Evolutionary conservation across 177 flowering plant genomes (phyloP).

Genomic region (Vitis hybrid): DNA sequence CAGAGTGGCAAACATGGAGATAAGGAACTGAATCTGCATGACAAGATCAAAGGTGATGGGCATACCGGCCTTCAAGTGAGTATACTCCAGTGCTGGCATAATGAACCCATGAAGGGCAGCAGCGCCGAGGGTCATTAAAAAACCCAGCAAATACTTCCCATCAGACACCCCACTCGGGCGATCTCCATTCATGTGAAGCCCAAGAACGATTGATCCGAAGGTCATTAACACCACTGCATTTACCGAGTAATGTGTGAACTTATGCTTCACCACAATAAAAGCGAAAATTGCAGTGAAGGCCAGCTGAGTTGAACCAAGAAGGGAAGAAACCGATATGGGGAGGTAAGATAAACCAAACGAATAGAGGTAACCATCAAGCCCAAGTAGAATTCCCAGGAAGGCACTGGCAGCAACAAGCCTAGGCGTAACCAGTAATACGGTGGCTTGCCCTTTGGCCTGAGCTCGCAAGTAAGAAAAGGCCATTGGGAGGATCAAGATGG

Average conservation of each 20-base stretch:
- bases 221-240: constrained; percentile 13
- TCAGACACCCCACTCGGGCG: constrained; percentile 8
- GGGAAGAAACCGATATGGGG: constrained; percentile 12
- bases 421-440: not conserved
- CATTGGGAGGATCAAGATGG: no score
- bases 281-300: constrained; percentile 20
- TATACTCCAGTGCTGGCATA: constrained; percentile 10
- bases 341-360: constrained; percentile 8
- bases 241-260: constrained; percentile 10
- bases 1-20: constrained; percentile 8
- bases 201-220: constrained; percentile 9
- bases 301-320: constrained; percentile 11
- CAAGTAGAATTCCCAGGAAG: constrained; percentile 7
- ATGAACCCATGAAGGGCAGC: constrained; percentile 11
- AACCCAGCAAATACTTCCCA: constrained; percentile 5
- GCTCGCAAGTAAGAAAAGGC: not conserved
- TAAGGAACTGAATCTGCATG: constrained; percentile 12
- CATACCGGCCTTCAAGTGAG: constrained; percentile 4
- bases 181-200: constrained; percentile 4
- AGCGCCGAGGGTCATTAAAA: constrained; percentile 2
- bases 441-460: not conserved
- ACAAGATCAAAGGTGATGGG: constrained; percentile 7
- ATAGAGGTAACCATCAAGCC: constrained; percentile 12
- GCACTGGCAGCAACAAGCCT: constrained; percentile 4
- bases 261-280: constrained; percentile 13